phyloP scores from a whole-genome alignment of 805 yeast species.

The Middelhovenomyces tepae region DNA sequence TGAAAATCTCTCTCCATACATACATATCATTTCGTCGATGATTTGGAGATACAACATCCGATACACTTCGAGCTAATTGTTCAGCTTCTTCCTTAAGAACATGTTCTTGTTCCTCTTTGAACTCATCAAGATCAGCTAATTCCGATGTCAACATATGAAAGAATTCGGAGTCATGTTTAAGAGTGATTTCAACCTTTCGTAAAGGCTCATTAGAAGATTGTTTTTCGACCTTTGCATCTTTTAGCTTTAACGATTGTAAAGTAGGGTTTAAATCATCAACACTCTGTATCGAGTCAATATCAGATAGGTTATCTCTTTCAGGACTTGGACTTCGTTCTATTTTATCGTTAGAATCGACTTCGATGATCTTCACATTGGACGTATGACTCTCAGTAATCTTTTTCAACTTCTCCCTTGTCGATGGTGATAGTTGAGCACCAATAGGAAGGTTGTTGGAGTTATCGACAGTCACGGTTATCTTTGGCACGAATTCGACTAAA shows the following conservation, averaged over 20 bases:
- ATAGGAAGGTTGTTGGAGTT: conserved; percentile 14
- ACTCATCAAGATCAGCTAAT: conserved; percentile 38
- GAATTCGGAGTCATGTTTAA: conserved; percentile 50
- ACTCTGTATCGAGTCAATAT: conserved; percentile 6
- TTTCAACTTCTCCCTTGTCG: conserved; percentile 11
- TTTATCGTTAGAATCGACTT: conserved; percentile 7
- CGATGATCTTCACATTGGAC: conserved; percentile 2
- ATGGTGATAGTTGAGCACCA: conserved; percentile 12
- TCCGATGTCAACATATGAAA: conserved; percentile 51
- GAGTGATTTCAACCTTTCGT: conserved; percentile 30
- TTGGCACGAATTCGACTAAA: conserved; percentile 20
- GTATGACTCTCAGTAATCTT: conserved; percentile 7
- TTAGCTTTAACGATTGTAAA: conserved; percentile 4
- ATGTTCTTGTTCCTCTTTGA: conserved; percentile 34
- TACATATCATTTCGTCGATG: conserved; percentile 46
- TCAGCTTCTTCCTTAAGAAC: conserved; percentile 37
- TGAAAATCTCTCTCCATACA: conserved; percentile 63
- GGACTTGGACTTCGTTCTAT: conserved; percentile 5
- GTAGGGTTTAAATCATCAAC: too few relatives aligned
- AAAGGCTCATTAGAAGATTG: conserved; percentile 5
- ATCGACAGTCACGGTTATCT: conserved; percentile 18
- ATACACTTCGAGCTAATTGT: conserved; percentile 32
- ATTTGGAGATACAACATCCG: conserved; percentile 34
- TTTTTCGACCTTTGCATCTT: conserved; percentile 8
- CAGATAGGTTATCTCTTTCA: conserved; percentile 7